Base-by-base conservation (phyloP, 768 basidiomycete genomes). In the Galerina sulciceps region DNA sequence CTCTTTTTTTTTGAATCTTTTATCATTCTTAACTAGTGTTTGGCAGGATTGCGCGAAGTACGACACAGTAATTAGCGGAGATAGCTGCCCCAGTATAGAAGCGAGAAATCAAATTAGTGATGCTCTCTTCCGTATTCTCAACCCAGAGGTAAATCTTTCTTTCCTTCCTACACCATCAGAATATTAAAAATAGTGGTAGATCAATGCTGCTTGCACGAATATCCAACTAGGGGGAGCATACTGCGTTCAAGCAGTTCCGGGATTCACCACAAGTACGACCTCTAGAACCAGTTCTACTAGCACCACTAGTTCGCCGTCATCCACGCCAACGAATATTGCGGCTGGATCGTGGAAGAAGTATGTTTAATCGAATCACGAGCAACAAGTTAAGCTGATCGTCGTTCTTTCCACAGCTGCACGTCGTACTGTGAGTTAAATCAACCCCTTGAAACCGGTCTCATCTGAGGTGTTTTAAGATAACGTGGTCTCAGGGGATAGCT, bases 201-300 rank as follows among this genome's bases (percentile, higher is more conserved):
- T 56, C 23, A 57, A 57, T 42, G 47, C 46, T 6, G 55, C 35
- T 9, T 57, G 55, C 17, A 57, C 55, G 22, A 57, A 49, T 20
- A 57, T 57, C 10, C 55, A 57, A 43, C 44, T 57, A 6, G 55
- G 55, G 42, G 46, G 36, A 4, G 55, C 55, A 34, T 57, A 57
- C 36, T 57, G 55, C 18, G 55, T 57, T 20, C 46, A 47, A 41
- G n/a, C 55, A 6, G 23, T 26, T 23, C 43, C 45, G 18, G 55
- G 47, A 10, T 49, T 36, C 47, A 49, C 47, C n/a, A 34, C 23
- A 13, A 49, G 47, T 20, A 18, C 47, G 14, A 49, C 34, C 4
- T n/a, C 47, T 17, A 34, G 31, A 10, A 17, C 47, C 5, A 36
- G 31, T 4, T 18, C 35, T 23, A 42, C 51, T 15, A 38, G 37